These are phyloP conservation scores for Trichoderma sp. DNA, from an alignment of 2,329 filamentous ascomycete species.

Conservation along the genomic window DNA sequence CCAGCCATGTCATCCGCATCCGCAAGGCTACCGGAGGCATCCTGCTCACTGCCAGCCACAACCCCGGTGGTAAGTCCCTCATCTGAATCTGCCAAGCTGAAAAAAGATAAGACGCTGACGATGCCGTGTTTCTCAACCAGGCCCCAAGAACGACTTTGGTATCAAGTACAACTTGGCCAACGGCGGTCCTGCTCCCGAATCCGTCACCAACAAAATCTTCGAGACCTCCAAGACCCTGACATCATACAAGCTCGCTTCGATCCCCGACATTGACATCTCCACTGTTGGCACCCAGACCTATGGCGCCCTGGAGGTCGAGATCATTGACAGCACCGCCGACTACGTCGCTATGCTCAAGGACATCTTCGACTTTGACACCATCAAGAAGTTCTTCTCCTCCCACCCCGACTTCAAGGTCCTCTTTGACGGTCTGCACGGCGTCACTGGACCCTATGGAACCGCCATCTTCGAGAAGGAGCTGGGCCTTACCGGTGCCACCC, in stretches of 20 bases:
- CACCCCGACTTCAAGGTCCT: conserved; percentile 95
- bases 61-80: conserved; percentile 79
- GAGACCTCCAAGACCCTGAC: conserved; percentile 85
- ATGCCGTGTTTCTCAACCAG: conserved; percentile 47
- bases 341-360: conserved; percentile 96
- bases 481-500: conserved; percentile 73
- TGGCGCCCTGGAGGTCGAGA: conserved; percentile 86
- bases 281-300: conserved; percentile 83
- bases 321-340: conserved; percentile 89
- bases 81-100: not conserved
- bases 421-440: conserved; percentile 91
- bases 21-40: conserved; percentile 95
- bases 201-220: conserved; percentile 97
- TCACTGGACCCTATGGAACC: conserved; percentile 92
- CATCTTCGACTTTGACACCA: conserved; percentile 96
- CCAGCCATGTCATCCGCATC: conserved; percentile 93
- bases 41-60: conserved; percentile 94
- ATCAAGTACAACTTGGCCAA: conserved; percentile 99
- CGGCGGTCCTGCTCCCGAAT: conserved; percentile 91
- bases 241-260: conserved; percentile 88
- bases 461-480: conserved; percentile 96
- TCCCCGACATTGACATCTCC: conserved; percentile 81
- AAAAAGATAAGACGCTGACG: not conserved
- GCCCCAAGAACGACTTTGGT: conserved; percentile 91
- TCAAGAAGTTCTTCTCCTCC: conserved; percentile 86